These are phyloP conservation scores for Hymenoscyphus repandus DNA, from an alignment of 2,329 filamentous ascomycete genomes.

Conservation along the genomic window DNA sequence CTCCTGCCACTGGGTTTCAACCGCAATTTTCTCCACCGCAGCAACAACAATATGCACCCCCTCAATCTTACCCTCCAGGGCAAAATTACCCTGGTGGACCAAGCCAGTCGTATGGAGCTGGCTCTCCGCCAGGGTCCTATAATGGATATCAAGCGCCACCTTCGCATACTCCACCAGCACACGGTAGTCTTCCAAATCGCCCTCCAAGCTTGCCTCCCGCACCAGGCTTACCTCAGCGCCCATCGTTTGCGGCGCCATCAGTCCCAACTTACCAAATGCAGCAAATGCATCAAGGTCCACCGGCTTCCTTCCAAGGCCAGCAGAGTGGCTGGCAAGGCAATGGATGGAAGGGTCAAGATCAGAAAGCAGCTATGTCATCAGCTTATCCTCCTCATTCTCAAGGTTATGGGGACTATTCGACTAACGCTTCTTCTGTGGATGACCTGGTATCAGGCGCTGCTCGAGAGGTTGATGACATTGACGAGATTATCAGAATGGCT, in stretches of 20 bases:
- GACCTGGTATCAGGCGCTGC: slow-evolving; percentile 42
- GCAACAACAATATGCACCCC: slow-evolving; percentile 28
- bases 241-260: slow-evolving; percentile 47
- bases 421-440: slow-evolving; percentile 41
- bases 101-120: slow-evolving; percentile 34
- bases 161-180: slow-evolving; percentile 35
- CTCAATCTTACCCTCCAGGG: slow-evolving; percentile 28
- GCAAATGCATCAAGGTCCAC: slow-evolving; percentile 49
- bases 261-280: slow-evolving; percentile 46
- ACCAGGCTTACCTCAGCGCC: slow-evolving; percentile 55
- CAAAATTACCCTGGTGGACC: slow-evolving; percentile 27
- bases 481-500: slow-evolving; percentile 59
- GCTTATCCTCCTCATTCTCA: slow-evolving; percentile 33
- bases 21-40: slow-evolving; percentile 31
- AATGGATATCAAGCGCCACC: slow-evolving; percentile 38
- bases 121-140: slow-evolving; percentile 37
- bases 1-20: slow-evolving; percentile 29
- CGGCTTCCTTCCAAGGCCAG: slow-evolving; percentile 24
- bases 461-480: slow-evolving; percentile 54
- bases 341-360: slow-evolving; percentile 33
- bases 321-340: slow-evolving; percentile 32
- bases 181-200: slow-evolving; percentile 40
- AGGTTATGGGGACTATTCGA: slow-evolving; percentile 31
- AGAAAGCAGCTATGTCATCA: slow-evolving; percentile 35
- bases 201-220: slow-evolving; percentile 50